phyloP scores from a whole-genome alignment of 352 stramenopile genomes.

The Phytophthora uliginosa region DNA sequence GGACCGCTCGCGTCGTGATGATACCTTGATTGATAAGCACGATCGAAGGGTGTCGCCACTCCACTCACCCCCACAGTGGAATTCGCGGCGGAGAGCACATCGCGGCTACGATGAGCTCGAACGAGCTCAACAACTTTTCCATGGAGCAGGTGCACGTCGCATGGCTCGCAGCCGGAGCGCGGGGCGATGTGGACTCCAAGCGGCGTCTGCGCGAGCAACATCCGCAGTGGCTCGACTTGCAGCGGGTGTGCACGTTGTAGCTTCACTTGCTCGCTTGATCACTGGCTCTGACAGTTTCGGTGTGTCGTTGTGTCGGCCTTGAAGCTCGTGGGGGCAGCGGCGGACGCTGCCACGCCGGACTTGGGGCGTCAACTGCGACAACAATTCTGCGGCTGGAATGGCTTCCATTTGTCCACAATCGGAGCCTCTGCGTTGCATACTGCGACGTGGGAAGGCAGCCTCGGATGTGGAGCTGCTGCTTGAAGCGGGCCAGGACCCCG shows the following conservation, averaged over 20 bases:
- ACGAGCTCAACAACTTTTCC: background rate
- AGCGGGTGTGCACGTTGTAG: slow-evolving; percentile 9
- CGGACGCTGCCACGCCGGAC: slow-evolving; percentile 1
- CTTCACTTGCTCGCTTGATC: background rate
- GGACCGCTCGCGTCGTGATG: too few species aligned
- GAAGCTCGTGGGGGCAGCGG: slow-evolving; percentile 3
- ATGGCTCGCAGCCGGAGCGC: slow-evolving; percentile 27
- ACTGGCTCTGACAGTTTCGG: slow-evolving; percentile 4
- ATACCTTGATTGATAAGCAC: too few species aligned
- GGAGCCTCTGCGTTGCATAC: slow-evolving; percentile 32
- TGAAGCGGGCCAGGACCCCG: slow-evolving; percentile 27
- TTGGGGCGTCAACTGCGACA: background rate
- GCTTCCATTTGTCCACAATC: slow-evolving; percentile 33
- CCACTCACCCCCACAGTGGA: too few species aligned
- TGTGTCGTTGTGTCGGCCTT: slow-evolving; percentile 9
- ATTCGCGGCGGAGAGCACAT: background rate
- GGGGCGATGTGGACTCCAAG: slow-evolving; percentile 19
- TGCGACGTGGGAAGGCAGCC: slow-evolving; percentile 27
- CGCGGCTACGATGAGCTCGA: background rate
- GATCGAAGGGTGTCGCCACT: too few species aligned
- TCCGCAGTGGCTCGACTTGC: slow-evolving; percentile 33
- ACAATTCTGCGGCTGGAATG: slow-evolving; percentile 34
- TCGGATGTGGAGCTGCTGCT: slow-evolving; percentile 19
- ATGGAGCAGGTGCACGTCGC: slow-evolving; percentile 19
- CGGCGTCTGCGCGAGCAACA: slow-evolving; percentile 17